Evolutionary conservation across 2,329 filamentous ascomycete genomes (phyloP), one percentile per base, ranked within the genome.

Genomic region (Penicillium sp.): DNA sequence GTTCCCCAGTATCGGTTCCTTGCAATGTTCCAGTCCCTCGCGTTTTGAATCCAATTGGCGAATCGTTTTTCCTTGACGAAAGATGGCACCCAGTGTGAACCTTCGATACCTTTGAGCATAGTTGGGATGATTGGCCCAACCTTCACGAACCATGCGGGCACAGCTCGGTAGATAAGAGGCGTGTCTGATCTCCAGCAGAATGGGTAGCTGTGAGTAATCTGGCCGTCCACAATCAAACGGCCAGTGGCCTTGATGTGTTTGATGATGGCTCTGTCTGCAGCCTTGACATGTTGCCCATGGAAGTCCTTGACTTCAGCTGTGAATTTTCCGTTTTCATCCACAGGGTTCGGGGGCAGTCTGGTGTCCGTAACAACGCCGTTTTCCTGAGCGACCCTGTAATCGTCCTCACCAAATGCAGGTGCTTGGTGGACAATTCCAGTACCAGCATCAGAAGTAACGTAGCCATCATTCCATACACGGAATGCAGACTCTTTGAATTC

Each of bases 101-200:
- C 83, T 67, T 96, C 88, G 59, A 97, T 92, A 63, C 93, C 94
- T 65, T 90, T 80, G n/a, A 97, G 79, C 87, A 97, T 93, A 62
- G 92, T 79, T 1, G 91, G 91, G 52, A 96, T 85, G 64, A 91
- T 88, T 58, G 89, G 83, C 18, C 87, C 84, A 9, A 97, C 90
- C 71, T 90, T 90, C 66, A 97, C 88, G 71, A 97, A 97, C 93
- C 93, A 97, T 0, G 91, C 91, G 8, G 92, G 90, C 18, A 97
- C 91, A 24, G 93, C 91, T 62, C 89, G 85, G 75, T 96, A 94
- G 65, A 97, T 96, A 60, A 97, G 81, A 28, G 91, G 93, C 0
- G 90, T 97, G 69, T 97, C 93, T n/a, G 91, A 96, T 59, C 93
- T 85, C 77, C 89, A 91, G 73, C 93, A 97, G 83, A 93, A 93